A percentile compares a stretch with the other conserved stretches of the same genome.
These are phyloP conservation scores for Penicillium decumbens DNA, from an alignment of 2,329 filamentous ascomycete genomes.

Conservation along the genomic window DNA sequence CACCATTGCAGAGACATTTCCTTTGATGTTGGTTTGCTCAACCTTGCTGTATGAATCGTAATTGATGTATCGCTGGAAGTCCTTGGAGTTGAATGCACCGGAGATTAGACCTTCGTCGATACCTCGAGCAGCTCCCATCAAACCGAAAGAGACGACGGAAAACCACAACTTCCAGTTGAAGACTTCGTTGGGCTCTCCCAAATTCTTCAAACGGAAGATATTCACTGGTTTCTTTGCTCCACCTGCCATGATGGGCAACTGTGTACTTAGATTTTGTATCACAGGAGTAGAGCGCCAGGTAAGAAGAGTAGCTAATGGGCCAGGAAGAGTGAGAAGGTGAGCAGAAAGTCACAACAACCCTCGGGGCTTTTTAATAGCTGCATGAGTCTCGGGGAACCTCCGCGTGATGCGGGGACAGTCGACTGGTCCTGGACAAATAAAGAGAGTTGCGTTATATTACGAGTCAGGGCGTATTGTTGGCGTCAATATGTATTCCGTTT, in stretches of 20 bases:
- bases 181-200: slow-evolving; percentile 63
- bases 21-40: slow-evolving; percentile 63
- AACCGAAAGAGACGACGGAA: slow-evolving; percentile 66
- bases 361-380: slow-evolving; percentile 5
- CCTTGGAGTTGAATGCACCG: slow-evolving; percentile 63
- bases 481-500: not conserved
- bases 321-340: not conserved
- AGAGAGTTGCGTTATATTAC: not conserved
- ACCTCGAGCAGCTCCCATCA: slow-evolving; percentile 72
- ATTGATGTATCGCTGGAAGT: slow-evolving; percentile 59
- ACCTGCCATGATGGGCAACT: slow-evolving; percentile 32
- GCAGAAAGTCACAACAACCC: not conserved
- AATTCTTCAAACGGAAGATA: slow-evolving; percentile 58
- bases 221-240: slow-evolving; percentile 46
- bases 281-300: not conserved
- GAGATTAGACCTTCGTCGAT: slow-evolving; percentile 76
- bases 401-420: slow-evolving; percentile 4
- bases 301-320: not conserved
- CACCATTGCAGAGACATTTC: slow-evolving; percentile 76
- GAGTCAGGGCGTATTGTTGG: not conserved
- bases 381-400: not conserved
- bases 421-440: not conserved
- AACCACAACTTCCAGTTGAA: slow-evolving; percentile 78
- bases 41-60: slow-evolving; percentile 51
- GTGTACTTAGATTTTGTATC: not conserved